Evolutionary conservation across 768 basidiomycete genomes (phyloP).

Genomic region (Mrakia gelida): DNA sequence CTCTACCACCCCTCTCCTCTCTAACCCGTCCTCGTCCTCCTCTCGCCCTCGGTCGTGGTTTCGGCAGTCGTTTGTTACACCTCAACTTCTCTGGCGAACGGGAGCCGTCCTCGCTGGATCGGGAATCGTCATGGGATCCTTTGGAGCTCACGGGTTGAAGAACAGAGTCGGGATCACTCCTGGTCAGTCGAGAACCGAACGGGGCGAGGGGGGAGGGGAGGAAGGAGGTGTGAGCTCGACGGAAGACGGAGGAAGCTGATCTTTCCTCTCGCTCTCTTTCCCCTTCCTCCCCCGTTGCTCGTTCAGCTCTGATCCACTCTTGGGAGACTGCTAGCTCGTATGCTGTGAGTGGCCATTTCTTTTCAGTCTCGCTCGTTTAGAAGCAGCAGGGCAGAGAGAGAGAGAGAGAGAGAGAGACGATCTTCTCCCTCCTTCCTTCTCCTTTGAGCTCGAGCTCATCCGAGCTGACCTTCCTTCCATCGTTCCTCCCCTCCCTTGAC

Average conservation of each 20-base stretch:
- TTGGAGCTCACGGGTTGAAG: slow-evolving; percentile 30
- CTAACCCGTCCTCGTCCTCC: background rate
- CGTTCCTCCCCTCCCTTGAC: background rate
- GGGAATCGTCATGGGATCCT: slow-evolving; percentile 27
- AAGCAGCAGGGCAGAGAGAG: background rate
- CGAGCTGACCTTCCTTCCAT: background rate
- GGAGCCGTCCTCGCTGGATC: slow-evolving; percentile 10
- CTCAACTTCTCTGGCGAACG: background rate
- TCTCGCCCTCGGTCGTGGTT: background rate
- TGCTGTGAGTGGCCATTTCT: background rate
- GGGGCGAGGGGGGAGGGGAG: background rate
- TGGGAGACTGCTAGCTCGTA: slow-evolving; percentile 29
- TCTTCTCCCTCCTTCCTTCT: background rate
- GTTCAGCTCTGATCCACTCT: slow-evolving; percentile 8
- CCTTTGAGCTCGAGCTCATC: background rate
- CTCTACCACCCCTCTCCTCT: background rate
- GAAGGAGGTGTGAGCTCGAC: background rate
- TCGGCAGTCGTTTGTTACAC: background rate
- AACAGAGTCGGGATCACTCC: slow-evolving; percentile 22
- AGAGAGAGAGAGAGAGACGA: too few species aligned
- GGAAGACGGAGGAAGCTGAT: background rate
- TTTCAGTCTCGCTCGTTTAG: background rate
- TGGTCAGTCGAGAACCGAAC: background rate
- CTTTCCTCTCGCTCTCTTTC: background rate
- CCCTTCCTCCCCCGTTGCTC: background rate